These are phyloP conservation scores for Microbotryum violaceum DNA, from an alignment of 1,284 basidiomycete genomes.

Conservation along the genomic window DNA sequence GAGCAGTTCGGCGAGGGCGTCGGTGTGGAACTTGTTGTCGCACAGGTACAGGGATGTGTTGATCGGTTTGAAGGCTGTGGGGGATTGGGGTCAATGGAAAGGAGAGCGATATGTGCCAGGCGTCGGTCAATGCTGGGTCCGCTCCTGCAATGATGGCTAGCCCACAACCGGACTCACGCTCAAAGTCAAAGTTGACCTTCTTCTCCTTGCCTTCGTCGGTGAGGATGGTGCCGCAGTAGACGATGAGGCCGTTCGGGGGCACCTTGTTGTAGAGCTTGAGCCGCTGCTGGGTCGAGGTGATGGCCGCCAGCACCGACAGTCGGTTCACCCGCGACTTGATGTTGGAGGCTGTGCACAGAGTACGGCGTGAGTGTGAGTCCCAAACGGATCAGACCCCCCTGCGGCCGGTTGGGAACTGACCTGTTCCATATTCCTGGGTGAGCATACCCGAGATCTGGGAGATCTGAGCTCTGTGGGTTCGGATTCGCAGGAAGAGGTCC, in stretches of 20 bases:
- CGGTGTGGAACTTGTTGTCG: conserved; percentile 99
- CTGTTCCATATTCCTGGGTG: conserved; percentile 81
- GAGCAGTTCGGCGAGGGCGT: conserved; percentile 89
- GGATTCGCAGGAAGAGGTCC: background rate
- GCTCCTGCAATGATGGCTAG: too few species aligned
- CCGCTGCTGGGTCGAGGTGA: conserved; percentile 97
- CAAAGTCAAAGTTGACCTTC: conserved; percentile 82
- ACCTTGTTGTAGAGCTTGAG: conserved; percentile 94
- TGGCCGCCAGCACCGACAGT: conserved; percentile 92
- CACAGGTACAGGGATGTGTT: conserved; percentile 99
- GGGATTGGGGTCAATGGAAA: background rate
- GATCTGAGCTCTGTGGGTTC: conserved; percentile 67
- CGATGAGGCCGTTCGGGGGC: conserved; percentile 90
- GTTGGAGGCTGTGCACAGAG: conserved; percentile 79
- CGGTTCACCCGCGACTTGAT: conserved; percentile 99
- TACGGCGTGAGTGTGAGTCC: background rate
- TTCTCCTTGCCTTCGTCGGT: conserved; percentile 99
- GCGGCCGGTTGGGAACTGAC: conserved; percentile 1
- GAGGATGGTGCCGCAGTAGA: conserved; percentile 83
- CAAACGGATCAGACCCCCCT: too few species aligned
- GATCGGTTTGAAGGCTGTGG: conserved; percentile 58
- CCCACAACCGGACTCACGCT: conserved; percentile 45
- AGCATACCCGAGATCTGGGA: conserved; percentile 90
- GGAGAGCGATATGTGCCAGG: background rate
- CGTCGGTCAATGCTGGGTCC: too few species aligned